Evolutionary conservation across 2,329 filamentous ascomycete species (phyloP).

Genomic region (Fusarium sp.): DNA sequence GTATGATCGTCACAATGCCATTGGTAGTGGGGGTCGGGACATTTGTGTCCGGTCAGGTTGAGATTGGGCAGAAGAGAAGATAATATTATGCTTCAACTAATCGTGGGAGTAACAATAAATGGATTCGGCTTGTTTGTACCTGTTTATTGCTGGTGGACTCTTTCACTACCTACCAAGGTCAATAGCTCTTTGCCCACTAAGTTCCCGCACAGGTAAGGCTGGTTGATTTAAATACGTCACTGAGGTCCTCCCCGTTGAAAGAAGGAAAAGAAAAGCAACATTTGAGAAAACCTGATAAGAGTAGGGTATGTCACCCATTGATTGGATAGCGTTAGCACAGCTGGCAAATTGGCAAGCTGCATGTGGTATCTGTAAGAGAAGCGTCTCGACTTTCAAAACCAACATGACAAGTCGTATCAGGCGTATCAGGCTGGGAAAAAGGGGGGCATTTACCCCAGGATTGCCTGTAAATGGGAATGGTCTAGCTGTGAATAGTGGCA

Average conservation of each 20-base stretch:
- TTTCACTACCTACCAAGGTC: background rate
- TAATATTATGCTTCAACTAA: background rate
- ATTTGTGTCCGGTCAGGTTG: constrained; percentile 33
- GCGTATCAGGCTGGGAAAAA: constrained; percentile 32
- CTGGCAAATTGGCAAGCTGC: constrained; percentile 1
- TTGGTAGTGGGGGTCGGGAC: constrained; percentile 28
- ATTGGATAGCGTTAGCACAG: constrained; percentile 8
- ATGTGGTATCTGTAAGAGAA: constrained; percentile 26
- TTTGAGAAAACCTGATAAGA: constrained; percentile 2
- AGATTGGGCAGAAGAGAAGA: constrained; percentile 30
- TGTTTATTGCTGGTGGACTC: background rate
- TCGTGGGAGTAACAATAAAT: background rate
- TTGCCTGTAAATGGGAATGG: constrained; percentile 30
- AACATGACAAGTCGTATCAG: constrained; percentile 43
- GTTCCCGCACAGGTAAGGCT: constrained; percentile 5
- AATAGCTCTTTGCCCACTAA: constrained; percentile 2
- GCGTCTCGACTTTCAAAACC: constrained; percentile 40
- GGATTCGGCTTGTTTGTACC: background rate
- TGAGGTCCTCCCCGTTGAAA: background rate
- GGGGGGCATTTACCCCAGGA: constrained; percentile 43
- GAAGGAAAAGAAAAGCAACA: background rate
- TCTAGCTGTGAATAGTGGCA: constrained; percentile 36
- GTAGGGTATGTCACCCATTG: constrained; percentile 1
- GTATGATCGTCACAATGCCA: constrained; percentile 27
- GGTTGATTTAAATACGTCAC: constrained; percentile 16